Evolutionary conservation across 176 grass and related monocot species (phyloP).

Genomic region (Puccinellia tenuiflora): DNA sequence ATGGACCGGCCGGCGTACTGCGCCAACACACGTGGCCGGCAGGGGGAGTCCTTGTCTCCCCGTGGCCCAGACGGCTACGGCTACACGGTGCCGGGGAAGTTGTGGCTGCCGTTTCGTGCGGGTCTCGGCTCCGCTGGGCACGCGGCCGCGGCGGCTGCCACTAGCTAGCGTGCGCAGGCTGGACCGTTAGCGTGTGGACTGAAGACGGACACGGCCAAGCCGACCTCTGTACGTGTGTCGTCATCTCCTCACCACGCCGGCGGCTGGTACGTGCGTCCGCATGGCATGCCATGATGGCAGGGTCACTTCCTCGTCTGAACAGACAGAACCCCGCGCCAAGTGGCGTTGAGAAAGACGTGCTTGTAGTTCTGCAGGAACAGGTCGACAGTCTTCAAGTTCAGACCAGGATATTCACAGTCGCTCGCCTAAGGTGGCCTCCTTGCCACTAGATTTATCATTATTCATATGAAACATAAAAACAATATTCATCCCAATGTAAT

Average conservation of each 20-base stretch:
- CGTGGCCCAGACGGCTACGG: constrained; percentile 10
- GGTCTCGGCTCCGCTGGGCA: not conserved
- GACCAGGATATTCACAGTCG: not conserved
- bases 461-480: no score
- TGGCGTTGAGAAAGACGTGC: not conserved
- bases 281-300: not conserved
- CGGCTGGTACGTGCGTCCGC: not conserved
- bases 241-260: not conserved
- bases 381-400: not conserved
- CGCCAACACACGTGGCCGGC: not conserved
- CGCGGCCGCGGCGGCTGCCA: constrained; percentile 13
- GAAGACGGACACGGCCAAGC: not conserved
- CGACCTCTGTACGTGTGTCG: not conserved
- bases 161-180: not conserved
- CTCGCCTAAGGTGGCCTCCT: not conserved
- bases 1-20: not conserved
- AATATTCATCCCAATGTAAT: no score
- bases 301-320: not conserved
- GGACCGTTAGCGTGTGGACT: constrained; percentile 15
- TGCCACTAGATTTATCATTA: no score
- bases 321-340: not conserved
- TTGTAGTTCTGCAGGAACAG: not conserved
- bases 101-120: constrained; percentile 29
- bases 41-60: not conserved
- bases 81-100: not conserved